Evolutionary conservation across 2,329 filamentous ascomycete genomes (phyloP).

Genomic region (Amesomyces nigricolor): DNA sequence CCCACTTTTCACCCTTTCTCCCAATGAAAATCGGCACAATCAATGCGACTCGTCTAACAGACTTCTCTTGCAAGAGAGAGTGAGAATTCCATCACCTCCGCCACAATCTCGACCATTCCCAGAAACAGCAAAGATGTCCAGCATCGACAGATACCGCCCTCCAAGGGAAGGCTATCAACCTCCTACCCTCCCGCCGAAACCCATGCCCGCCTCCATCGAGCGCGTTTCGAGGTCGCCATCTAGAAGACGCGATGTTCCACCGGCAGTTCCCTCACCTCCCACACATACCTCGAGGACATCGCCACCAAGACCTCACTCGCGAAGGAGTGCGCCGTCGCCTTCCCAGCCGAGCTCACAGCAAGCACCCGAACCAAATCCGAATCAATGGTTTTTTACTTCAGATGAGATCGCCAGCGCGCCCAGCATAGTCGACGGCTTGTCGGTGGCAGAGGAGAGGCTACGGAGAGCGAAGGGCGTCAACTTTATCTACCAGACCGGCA

Average conservation of each 20-base stretch:
- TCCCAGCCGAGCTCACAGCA: slow-evolving; percentile 36
- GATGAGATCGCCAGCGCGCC: slow-evolving; percentile 79
- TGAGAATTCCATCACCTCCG: not conserved
- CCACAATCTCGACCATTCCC: not conserved
- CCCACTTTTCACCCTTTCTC: not conserved
- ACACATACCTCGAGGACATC: slow-evolving; percentile 50
- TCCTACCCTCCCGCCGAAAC: slow-evolving; percentile 38
- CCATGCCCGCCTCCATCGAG: slow-evolving; percentile 33
- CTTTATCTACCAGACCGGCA: slow-evolving; percentile 91
- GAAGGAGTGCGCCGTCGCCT: slow-evolving; percentile 41
- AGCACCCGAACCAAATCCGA: slow-evolving; percentile 34
- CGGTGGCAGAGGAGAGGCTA: slow-evolving; percentile 69
- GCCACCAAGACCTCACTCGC: slow-evolving; percentile 45
- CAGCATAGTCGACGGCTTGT: slow-evolving; percentile 76
- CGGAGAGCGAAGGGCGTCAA: slow-evolving; percentile 87
- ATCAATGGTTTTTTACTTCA: slow-evolving; percentile 85
- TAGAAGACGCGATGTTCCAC: slow-evolving; percentile 51
- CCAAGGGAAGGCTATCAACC: slow-evolving; percentile 39
- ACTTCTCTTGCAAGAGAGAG: not conserved
- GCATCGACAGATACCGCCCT: slow-evolving; percentile 15
- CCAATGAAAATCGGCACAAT: not conserved
- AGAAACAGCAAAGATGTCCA: slow-evolving; percentile 8
- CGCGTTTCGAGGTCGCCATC: slow-evolving; percentile 46
- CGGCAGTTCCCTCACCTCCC: slow-evolving; percentile 57
- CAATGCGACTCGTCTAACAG: slow-evolving; percentile 1